phyloP scores from a whole-genome alignment of 495 filamentous ascomycete genomes.

The Poronia punctata region DNA sequence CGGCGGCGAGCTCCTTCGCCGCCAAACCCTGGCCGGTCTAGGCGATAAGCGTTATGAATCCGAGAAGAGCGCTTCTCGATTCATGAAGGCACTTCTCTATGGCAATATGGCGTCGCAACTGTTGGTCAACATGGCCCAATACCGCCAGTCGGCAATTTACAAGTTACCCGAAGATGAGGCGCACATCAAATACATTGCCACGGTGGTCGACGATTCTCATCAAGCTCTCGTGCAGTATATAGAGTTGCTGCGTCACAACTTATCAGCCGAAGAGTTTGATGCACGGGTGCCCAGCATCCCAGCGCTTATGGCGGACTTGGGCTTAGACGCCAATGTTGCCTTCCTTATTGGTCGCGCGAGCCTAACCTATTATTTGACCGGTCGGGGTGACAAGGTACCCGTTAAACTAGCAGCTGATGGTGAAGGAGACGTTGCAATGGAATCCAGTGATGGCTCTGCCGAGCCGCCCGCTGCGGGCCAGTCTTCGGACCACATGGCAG shows the following conservation, averaged over 20 bases:
- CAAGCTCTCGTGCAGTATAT: constrained; percentile 78
- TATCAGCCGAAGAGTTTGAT: constrained; percentile 73
- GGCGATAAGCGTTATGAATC: constrained; percentile 67
- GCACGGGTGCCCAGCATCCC: constrained; percentile 68
- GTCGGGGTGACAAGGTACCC: constrained; percentile 25
- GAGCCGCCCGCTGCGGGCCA: constrained; percentile 17
- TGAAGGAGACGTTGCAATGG: constrained; percentile 36
- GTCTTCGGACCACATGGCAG: constrained; percentile 33
- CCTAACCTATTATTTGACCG: constrained; percentile 43
- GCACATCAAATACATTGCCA: constrained; percentile 74
- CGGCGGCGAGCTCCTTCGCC: constrained; percentile 70
- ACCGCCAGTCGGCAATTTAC: constrained; percentile 73
- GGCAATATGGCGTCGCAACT: constrained; percentile 66
- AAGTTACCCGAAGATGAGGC: constrained; percentile 56
- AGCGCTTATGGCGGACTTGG: constrained; percentile 68
- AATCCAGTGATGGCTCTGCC: constrained; percentile 10
- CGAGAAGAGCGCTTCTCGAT: constrained; percentile 57
- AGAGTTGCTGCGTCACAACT: constrained; percentile 74
- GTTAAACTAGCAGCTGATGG: constrained; percentile 25
- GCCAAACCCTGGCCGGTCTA: constrained; percentile 68
- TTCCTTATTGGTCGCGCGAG: constrained; percentile 79
- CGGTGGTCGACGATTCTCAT: constrained; percentile 85
- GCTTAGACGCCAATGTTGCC: constrained; percentile 72
- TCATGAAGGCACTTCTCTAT: constrained; percentile 73
- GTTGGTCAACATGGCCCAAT: constrained; percentile 82